Percentiles rank a stretch among this genome's conserved stretches.
phyloP scores from a whole-genome alignment of 257 asterid genomes.

The Rehmannia glutinosa region DNA sequence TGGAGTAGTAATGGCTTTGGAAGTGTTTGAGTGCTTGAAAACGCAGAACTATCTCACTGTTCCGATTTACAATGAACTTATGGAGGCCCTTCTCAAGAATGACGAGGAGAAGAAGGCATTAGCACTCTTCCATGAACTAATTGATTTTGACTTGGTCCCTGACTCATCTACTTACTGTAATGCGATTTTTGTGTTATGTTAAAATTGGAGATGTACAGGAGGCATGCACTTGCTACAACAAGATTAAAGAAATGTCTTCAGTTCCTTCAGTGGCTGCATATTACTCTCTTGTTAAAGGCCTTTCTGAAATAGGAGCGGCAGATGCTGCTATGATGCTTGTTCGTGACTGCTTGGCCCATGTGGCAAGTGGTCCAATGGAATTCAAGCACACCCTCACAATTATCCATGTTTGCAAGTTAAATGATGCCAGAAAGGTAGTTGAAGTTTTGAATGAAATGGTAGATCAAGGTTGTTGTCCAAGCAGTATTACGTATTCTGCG shows the following conservation, averaged over 20 bases:
- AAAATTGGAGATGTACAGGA: constrained; percentile 52
- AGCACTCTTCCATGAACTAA: constrained; percentile 56
- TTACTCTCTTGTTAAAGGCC: constrained; percentile 57
- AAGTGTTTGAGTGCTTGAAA: constrained; percentile 61
- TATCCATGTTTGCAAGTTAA: constrained; percentile 67
- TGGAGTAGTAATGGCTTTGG: constrained; percentile 42
- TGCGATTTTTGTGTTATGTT: constrained; percentile 55
- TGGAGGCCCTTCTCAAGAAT: constrained; percentile 58
- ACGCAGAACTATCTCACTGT: constrained; percentile 32
- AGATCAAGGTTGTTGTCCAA: constrained; percentile 51
- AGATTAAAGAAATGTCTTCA: constrained; percentile 45
- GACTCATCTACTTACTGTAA: constrained; percentile 54
- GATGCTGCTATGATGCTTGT: constrained; percentile 76
- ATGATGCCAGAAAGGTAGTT: constrained; percentile 56
- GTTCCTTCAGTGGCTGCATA: constrained; percentile 69
- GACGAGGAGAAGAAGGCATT: constrained; percentile 65
- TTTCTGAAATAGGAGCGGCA: constrained; percentile 59
- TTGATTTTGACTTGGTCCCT: constrained; percentile 36
- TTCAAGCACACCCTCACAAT: constrained; percentile 72
- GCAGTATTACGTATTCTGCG: constrained; percentile 42
- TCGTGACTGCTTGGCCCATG: constrained; percentile 74
- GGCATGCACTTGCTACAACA: constrained; percentile 74
- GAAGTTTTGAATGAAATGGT: constrained; percentile 70
- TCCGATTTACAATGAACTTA: constrained; percentile 60
- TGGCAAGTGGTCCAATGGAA: constrained; percentile 63